Evolutionary conservation across 2,329 filamentous ascomycete species (phyloP).

Genomic region (Thielaviopsis punctulata): DNA sequence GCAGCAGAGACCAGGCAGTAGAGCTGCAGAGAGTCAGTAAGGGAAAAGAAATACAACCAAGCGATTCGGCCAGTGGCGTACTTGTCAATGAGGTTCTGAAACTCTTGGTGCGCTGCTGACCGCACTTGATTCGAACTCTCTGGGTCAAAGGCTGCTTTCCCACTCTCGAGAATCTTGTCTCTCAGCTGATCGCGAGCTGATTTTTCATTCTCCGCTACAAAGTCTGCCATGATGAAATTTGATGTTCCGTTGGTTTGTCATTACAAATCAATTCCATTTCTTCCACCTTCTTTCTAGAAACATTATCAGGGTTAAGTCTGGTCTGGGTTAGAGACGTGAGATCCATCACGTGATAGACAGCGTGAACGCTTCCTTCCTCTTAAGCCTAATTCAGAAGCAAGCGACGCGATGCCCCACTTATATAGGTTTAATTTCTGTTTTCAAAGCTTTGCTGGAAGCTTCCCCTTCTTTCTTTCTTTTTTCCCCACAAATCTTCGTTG

Average conservation of each 20-base stretch:
- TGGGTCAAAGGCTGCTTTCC: slow-evolving; percentile 33
- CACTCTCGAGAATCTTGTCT: slow-evolving; percentile 19
- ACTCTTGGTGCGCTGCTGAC: slow-evolving; percentile 22
- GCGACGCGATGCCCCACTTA: neutral
- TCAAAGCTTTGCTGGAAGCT: no score
- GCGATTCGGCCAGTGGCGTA: slow-evolving; percentile 14
- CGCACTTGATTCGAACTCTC: slow-evolving; percentile 19
- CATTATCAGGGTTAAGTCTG: neutral
- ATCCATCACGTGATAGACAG: neutral
- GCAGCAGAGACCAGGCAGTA: slow-evolving; percentile 36
- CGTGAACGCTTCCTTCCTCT: neutral
- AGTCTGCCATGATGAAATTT: slow-evolving; percentile 14
- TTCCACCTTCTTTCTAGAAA: neutral
- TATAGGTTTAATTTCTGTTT: no score
- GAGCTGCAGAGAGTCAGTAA: slow-evolving; percentile 15
- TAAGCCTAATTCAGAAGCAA: no score
- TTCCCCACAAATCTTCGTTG: neutral
- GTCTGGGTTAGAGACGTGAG: neutral
- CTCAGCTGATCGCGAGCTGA: slow-evolving; percentile 4
- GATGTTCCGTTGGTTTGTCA: neutral
- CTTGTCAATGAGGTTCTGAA: slow-evolving; percentile 32
- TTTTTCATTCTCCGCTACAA: slow-evolving; percentile 18
- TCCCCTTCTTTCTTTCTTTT: neutral
- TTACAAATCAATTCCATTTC: neutral
- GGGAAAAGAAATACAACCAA: neutral